Evolutionary conservation across 163 green algal genomes (phyloP), one percentile per base, ranked within the genome.

Genomic region (Trebouxiophyceae sp.): DNA sequence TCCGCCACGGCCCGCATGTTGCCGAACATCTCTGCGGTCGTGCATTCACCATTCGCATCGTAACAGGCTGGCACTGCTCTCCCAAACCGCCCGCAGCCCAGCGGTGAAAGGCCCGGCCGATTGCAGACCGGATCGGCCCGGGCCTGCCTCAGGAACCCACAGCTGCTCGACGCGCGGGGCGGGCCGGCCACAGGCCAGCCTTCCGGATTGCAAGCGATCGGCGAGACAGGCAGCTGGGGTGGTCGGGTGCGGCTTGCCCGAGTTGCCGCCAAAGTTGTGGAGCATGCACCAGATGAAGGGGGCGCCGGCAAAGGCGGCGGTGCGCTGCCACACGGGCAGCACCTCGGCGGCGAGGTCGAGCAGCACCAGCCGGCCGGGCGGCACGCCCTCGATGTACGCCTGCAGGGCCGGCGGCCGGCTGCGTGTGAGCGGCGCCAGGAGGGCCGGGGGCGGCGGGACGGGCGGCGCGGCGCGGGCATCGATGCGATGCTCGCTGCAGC

Each of bases 261-360:
- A 34, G 69, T 79, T 81, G 60, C 77, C 77, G 26, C 77, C 73
- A 71, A 84, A 84, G 63, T 81, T 84, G 73, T 84, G 77, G 26
- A 84, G 73, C 73, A 80, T 81, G 59, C 73, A 79, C 70, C 68
- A 84, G 39, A 84, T 79, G 55, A 73, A 81, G 28, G 70, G 66
- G 27, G 67, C 54, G 23, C 70, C 70, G n/a, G 72, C 68, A 44
- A 81, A 75, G n/a, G 27, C 39, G 0, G 62, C 57, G 7, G 70
- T 81, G 56, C 63, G 47, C 27, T 61, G 60, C 77, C 77, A 84
- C 27, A 77, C 46, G 5, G 77, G 77, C 55, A 74, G 62, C 60
- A 77, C 64, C 47, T 84, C 77, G 2, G 73, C 73, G 69, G 72
- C 81, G 56, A 81, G 61, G 69, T 84, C 77, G 61, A 84, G 61